Conservation (phyloP, 495 filamentous ascomycete species). For the Tuber brumale region DNA sequence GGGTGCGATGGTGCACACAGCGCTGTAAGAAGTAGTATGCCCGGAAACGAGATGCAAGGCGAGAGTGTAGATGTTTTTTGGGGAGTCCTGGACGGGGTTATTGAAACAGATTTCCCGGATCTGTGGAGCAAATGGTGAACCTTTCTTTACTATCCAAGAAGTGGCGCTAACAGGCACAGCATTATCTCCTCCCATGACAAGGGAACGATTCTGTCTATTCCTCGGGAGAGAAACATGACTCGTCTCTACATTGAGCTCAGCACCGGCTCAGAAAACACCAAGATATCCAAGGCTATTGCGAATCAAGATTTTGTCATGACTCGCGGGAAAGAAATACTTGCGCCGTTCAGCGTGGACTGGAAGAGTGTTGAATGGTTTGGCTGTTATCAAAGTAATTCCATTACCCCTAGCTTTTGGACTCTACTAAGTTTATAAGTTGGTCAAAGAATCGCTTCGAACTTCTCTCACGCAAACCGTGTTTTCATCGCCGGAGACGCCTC, state of each 20-base stretch:
- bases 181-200: slow-evolving; percentile 58
- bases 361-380: slow-evolving; percentile 63
- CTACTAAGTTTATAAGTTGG: slow-evolving; percentile 47
- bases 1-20: slow-evolving; percentile 57
- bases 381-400: slow-evolving; percentile 51
- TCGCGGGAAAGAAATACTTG: slow-evolving; percentile 58
- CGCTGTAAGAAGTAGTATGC: slow-evolving; percentile 55
- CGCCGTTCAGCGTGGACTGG: slow-evolving; percentile 65
- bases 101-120: slow-evolving; percentile 70
- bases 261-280: slow-evolving; percentile 58
- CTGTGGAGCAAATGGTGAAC: slow-evolving; percentile 60
- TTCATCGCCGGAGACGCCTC: slow-evolving; percentile 77
- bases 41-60: slow-evolving; percentile 58
- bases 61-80: slow-evolving; percentile 60
- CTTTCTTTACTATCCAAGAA: neutral
- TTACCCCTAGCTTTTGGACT: neutral
- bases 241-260: slow-evolving; percentile 71
- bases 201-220: slow-evolving; percentile 71
- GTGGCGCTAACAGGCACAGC: slow-evolving; percentile 16
- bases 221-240: slow-evolving; percentile 67
- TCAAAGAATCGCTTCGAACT: slow-evolving; percentile 63
- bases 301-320: slow-evolving; percentile 63
- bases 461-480: slow-evolving; percentile 60
- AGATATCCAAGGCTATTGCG: slow-evolving; percentile 55
- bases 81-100: slow-evolving; percentile 71